These are phyloP conservation scores for Coniochaeta prunicola DNA, from an alignment of 2,329 filamentous ascomycete genomes.

Conservation along the genomic window DNA sequence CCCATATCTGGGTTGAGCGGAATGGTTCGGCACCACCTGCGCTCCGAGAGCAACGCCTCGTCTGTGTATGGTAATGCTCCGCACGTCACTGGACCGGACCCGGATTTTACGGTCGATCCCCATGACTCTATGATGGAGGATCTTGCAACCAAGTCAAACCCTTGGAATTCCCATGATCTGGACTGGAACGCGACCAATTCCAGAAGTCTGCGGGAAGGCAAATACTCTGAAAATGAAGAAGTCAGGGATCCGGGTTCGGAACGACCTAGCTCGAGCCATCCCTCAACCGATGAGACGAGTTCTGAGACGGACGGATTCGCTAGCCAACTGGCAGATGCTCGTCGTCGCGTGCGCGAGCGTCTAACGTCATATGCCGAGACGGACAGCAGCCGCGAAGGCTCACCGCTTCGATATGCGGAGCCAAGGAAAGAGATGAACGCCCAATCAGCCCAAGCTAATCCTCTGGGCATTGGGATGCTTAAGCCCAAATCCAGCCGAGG, in stretches of 20 bases:
- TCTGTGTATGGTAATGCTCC: constrained; percentile 60
- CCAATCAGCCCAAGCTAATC: constrained; percentile 9
- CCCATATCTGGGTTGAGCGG: constrained; percentile 66
- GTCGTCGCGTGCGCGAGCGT: constrained; percentile 65
- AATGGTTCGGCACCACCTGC: constrained; percentile 77
- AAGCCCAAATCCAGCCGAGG: constrained; percentile 61
- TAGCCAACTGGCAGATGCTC: constrained; percentile 62
- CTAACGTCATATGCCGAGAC: constrained; percentile 62
- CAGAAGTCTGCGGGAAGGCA: background rate
- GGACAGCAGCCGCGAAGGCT: constrained; percentile 41
- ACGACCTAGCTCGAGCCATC: constrained; percentile 4
- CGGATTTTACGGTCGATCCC: constrained; percentile 27
- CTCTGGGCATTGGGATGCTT: constrained; percentile 53
- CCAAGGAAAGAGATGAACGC: constrained; percentile 20
- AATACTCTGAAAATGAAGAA: constrained; percentile 6
- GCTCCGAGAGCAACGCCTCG: constrained; percentile 73
- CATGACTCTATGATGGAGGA: constrained; percentile 22
- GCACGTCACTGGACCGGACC: constrained; percentile 27
- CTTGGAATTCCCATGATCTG: constrained; percentile 34
- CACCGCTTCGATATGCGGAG: constrained; percentile 30
- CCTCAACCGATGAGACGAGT: constrained; percentile 24
- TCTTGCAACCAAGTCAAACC: constrained; percentile 28
- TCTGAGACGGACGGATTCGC: constrained; percentile 64
- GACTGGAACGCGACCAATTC: constrained; percentile 10
- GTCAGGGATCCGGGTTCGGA: background rate